Percentiles rank a stretch among this genome's conserved stretches.
phyloP scores from a whole-genome alignment of 169 alveolate genomes.

The Eimeria maxima region DNA sequence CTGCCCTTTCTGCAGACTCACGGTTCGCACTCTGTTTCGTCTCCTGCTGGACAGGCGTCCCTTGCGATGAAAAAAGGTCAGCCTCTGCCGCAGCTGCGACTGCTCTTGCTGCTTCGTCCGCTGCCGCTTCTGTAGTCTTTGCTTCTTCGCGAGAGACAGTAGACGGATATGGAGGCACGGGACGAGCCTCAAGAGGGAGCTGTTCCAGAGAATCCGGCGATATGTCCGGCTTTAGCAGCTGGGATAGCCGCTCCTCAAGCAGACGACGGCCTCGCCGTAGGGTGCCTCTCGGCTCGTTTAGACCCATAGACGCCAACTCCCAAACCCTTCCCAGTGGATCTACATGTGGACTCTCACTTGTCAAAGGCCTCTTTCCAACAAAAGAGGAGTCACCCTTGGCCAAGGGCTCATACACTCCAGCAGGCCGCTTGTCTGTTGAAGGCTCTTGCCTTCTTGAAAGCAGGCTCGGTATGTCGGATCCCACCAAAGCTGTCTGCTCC shows the following conservation, averaged over 20 bases:
- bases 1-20: not conserved
- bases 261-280: not conserved
- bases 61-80: not conserved
- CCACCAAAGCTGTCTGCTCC: not conserved
- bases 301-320: not conserved
- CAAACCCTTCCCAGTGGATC: not conserved
- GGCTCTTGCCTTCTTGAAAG: not conserved
- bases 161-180: not conserved
- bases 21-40: not conserved
- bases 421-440: not conserved
- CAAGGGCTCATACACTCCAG: not conserved
- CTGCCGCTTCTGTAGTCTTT: not conserved
- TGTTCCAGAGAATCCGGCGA: not conserved
- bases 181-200: not conserved
- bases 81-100: not conserved
- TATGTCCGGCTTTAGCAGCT: not conserved
- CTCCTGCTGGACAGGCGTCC: not conserved
- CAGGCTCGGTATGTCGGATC: not conserved
- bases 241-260: not conserved
- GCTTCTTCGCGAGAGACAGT: conserved; percentile 4
- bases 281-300: not conserved
- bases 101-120: not conserved
- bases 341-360: not conserved
- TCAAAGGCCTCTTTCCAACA: not conserved
- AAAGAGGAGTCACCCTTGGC: not conserved